Base-by-base conservation (phyloP, 106 monocot genomes). In the Iris macrosiphon region DNA sequence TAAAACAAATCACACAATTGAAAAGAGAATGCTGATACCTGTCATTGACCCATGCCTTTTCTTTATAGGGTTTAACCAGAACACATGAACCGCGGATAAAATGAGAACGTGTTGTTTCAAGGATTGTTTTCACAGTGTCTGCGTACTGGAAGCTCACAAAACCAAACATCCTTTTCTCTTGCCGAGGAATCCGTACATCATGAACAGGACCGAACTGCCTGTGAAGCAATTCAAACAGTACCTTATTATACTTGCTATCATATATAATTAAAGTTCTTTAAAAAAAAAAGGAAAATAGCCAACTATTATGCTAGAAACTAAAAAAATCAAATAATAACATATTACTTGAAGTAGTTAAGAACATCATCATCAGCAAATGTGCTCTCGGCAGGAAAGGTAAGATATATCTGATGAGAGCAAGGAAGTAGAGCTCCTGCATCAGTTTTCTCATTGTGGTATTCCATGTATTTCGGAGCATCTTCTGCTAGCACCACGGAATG, bases 161-260 rank as follows among this genome's bases (percentile, higher is more conserved):
- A 12, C 88, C 88, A 60, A 75, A 88, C 88, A 88, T 88, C 3
- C 88, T 58, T 49, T 82, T 82, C 55, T 88, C 75, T 16, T 82
- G 88, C 13, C 57, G 49, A 24, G 88, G 88, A 52, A 88, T 79
- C 55, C 88, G 72, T 37, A 88, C 88, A 73, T 60, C 75, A 31
- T 64, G 67, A 68, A 88, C 88, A 51, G 78, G 75, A 27, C 88
- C 88, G 70, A 62, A 88, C 35, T 67, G 70, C 57, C 82, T 88
- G 20, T 20, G 12, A 16, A 62, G n/a, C 21, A 34, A 16, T 3
- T 23, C n/a, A n/a, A n/a, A n/a, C n/a, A n/a, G n/a, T n/a, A n/a
- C n/a, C n/a, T n/a, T n/a, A n/a, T n/a, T n/a, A n/a, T n/a, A n/a
- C n/a, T n/a, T 12, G 52, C 16, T 13, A 52, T 31, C 4, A n/a